Evolutionary conservation across 1,284 basidiomycete genomes (phyloP).

Genomic region (Cystobasidium slooffiae): DNA sequence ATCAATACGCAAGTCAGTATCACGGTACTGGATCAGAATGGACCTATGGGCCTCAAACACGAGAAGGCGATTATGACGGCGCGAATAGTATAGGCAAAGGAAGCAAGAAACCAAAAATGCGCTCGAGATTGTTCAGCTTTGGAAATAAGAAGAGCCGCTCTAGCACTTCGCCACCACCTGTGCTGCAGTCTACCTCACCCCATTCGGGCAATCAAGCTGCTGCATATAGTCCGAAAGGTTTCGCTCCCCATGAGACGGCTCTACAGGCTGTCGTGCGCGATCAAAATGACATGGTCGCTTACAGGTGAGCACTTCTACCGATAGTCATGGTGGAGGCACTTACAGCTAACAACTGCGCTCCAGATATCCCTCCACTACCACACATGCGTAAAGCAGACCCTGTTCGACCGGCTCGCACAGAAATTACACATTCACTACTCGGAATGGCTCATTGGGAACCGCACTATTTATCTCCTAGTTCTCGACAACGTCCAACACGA

Average conservation of each 20-base stretch:
- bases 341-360: neutral
- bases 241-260: constrained; percentile 36
- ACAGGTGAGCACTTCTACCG: constrained; percentile 9
- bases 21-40: constrained; percentile 11
- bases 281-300: constrained; percentile 34
- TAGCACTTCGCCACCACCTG: constrained; percentile 10
- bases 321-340: no score
- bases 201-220: neutral
- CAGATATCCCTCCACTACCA: constrained; percentile 12
- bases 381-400: neutral
- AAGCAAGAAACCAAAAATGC: constrained; percentile 27
- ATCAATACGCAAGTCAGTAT: neutral
- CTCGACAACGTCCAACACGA: no score
- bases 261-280: constrained; percentile 36
- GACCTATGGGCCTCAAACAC: neutral
- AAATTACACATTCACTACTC: no score
- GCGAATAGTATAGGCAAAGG: constrained; percentile 16
- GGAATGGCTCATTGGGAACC: no score
- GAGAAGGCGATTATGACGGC: constrained; percentile 29
- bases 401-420: no score
- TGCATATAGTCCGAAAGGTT: constrained; percentile 1
- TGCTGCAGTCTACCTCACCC: neutral
- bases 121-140: constrained; percentile 37
- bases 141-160: constrained; percentile 22
- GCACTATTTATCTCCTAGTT: no score